phyloP scores from a whole-genome alignment of 139 green algal species.

The Spirogloea muscicola region DNA sequence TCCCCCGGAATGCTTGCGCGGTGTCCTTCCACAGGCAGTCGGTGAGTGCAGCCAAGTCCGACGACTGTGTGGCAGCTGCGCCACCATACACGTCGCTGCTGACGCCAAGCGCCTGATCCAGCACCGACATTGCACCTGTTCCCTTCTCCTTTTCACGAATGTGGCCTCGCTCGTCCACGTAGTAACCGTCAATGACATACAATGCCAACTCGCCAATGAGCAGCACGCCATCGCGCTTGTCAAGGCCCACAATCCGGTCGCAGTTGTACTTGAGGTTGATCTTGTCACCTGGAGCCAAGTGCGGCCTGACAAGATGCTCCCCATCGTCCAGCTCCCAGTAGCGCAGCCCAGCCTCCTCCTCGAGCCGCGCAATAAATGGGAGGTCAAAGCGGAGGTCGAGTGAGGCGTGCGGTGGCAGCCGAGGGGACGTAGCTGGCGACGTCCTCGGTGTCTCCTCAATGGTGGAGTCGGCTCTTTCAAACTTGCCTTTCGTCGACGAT shows the following conservation, averaged over 20 bases:
- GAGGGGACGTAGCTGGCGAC: neutral
- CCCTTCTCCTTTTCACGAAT: constrained; percentile 37
- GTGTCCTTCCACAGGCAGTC: no score
- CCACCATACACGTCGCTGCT: no score
- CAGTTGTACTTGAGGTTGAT: constrained; percentile 39
- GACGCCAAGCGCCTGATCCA: constrained; percentile 38
- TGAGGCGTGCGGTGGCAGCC: neutral
- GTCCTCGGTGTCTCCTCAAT: neutral
- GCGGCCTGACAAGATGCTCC: constrained; percentile 40
- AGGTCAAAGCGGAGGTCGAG: neutral
- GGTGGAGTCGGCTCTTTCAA: neutral
- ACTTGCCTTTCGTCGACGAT: neutral
- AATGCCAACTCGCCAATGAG: constrained; percentile 41
- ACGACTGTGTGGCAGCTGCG: no score
- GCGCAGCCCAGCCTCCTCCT: constrained; percentile 2
- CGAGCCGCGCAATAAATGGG: neutral
- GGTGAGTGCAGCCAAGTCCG: no score
- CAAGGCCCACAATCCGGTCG: constrained; percentile 38
- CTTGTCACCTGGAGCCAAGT: constrained; percentile 34
- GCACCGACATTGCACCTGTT: constrained; percentile 26
- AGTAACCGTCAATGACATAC: constrained; percentile 43
- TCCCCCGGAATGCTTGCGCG: no score
- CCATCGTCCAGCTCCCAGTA: constrained; percentile 30
- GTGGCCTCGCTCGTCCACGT: constrained; percentile 7
- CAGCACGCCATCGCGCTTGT: constrained; percentile 43